Evolutionary conservation across 1,284 basidiomycete genomes (phyloP), one percentile per base, ranked within the genome.

Genomic region (Austroboletus niveus): DNA sequence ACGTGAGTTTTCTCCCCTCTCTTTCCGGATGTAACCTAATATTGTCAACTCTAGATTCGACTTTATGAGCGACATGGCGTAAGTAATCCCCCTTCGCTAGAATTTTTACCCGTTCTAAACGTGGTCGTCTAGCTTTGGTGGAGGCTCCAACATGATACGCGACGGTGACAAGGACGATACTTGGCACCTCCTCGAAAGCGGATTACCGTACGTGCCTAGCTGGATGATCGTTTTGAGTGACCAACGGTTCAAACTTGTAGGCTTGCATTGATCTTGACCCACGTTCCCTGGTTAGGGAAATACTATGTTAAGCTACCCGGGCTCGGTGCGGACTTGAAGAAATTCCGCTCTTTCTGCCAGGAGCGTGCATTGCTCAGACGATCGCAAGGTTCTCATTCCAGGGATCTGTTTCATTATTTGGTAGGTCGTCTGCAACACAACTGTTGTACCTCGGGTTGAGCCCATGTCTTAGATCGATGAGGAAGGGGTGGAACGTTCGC

Each of bases 11-110:
- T 53, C 22, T 53, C 52, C 48, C 51, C 51, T 42, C 52, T 55
- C 41, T 35, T 49, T 48, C 50, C 54, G 39, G 36, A 43, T 24
- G 27, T 52, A 47, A 53, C 45, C 51, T 49, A 47, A 63, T 48
- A 48, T 22, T n/a, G 24, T 54, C 36, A 22, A 41, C 39, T 34
- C 57, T 54, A 81, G 82, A 39, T 81, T 78, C 52, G 83, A 85
- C 60, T 76, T 85, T 52, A 82, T 84, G 81, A 78, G 78, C 24
- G 80, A 82, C 55, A 72, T 85, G 66, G 79, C 75, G 80, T 83
- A 63, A 62, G 74, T 70, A 17, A n/a, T 41, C 47, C 45, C 31
- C 42, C 15, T 40, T 29, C 14, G n/a, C 40, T 11, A 40, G 24
- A 42, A 34, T 12, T 27, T 44, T 36, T 41, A 47, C 47, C 35